A percentile compares a stretch with the other conserved stretches of the same genome.
Conservation (phyloP, 129 eudicot species). For the Arctium minus region DNA sequence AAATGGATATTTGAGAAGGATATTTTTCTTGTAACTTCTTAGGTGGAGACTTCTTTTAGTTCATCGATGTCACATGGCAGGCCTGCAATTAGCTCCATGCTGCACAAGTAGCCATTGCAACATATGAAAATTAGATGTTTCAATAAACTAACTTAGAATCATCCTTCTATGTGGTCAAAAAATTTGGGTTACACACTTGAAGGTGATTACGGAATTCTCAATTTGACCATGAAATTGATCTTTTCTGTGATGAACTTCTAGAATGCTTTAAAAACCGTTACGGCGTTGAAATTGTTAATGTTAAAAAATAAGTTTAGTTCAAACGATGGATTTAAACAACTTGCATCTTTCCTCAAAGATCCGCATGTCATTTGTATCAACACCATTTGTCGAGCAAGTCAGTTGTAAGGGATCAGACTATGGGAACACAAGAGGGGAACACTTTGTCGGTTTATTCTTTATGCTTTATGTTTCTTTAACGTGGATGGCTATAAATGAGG, state of each 20-base stretch:
- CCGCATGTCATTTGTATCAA: too few relatives aligned
- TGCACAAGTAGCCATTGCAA: background rate
- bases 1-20: background rate
- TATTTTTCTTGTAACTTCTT: background rate
- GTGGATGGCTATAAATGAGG: too few relatives aligned
- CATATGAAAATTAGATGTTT: background rate
- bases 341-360: too few relatives aligned
- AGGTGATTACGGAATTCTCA: background rate
- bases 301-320: background rate
- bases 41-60: background rate
- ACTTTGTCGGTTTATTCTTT: too few relatives aligned
- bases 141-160: background rate
- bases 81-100: background rate
- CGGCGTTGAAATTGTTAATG: background rate
- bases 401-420: too few relatives aligned
- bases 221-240: background rate
- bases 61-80: background rate
- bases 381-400: too few relatives aligned
- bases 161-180: conserved; percentile 11
- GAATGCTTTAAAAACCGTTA: background rate
- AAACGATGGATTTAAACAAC: background rate
- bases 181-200: background rate
- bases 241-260: background rate
- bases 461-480: too few relatives aligned
- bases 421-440: too few relatives aligned